phyloP scores from a whole-genome alignment of 2,329 filamentous ascomycete genomes.

The Aschersonia sp. region DNA sequence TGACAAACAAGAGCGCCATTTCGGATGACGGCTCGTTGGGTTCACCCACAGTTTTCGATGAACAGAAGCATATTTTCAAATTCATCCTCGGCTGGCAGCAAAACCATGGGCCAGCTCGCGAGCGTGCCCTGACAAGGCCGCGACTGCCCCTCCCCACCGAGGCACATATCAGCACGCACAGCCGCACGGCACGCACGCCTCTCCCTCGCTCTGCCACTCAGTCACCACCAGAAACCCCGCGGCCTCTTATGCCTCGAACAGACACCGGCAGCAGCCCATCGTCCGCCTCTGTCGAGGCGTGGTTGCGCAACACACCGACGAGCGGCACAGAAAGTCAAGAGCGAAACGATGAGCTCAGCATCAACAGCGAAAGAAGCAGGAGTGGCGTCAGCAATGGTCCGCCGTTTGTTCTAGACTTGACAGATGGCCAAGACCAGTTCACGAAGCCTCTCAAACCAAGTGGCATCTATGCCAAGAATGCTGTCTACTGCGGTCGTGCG shows the following conservation, averaged over 20 bases:
- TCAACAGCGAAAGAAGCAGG: background rate
- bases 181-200: slow-evolving; percentile 9
- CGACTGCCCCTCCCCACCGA: slow-evolving; percentile 59
- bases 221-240: background rate
- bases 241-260: background rate
- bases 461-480: slow-evolving; percentile 28
- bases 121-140: slow-evolving; percentile 51
- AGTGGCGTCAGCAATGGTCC: slow-evolving; percentile 1
- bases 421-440: slow-evolving; percentile 13
- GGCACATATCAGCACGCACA: slow-evolving; percentile 34
- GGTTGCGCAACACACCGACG: slow-evolving; percentile 8
- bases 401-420: background rate
- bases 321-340: background rate
- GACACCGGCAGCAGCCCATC: slow-evolving; percentile 4
- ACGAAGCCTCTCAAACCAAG: slow-evolving; percentile 30
- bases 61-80: slow-evolving; percentile 53
- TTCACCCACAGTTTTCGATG: slow-evolving; percentile 38
- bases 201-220: background rate
- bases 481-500: slow-evolving; percentile 54
- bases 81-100: slow-evolving; percentile 57
- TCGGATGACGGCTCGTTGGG: slow-evolving; percentile 39
- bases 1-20: slow-evolving; percentile 17
- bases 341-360: background rate
- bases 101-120: slow-evolving; percentile 36
- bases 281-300: slow-evolving; percentile 16